Evolutionary conservation across 2,329 filamentous ascomycete genomes (phyloP), one percentile per base, ranked within the genome.

Genomic region (Neofusicoccum sp.): DNA sequence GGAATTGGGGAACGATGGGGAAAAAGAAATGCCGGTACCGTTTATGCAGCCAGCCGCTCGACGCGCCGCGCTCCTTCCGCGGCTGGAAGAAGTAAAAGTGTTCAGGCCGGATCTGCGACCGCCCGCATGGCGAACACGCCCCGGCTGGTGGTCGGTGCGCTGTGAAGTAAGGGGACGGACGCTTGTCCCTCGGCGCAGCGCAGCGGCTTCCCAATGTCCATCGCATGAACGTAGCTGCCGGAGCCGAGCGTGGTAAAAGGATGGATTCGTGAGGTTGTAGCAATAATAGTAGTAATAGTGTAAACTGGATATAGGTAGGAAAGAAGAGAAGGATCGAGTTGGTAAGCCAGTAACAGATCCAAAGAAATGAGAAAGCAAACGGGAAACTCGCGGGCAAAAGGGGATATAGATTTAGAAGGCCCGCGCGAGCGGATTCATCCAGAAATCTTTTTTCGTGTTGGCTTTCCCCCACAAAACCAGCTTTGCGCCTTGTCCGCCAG

Each of bases 391-490:
- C 39, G 39, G 39, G 11, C 16, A 28, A 52, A 28, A 39, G 49
- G 28, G 16, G 45, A 58, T 8, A 31, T 28, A 12, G 37, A 9
- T 16, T 9, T 29, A 58, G 39, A 63, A 72, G 66, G 68, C 71
- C 75, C 74, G 75, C 74, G 75, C 67, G 75, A 76, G 75, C 75
- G 72, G 74, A 71, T 74, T 76, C 73, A 31, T 58, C 54, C 54
- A 58, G 41, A 62, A 33, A 47, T 56, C 61, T 62, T 62, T 56
- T 56, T 56, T 56, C 41, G 49, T 47, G 54, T 58, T 43, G 54
- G 54, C 39, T 58, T 31, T 44, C 45, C 54, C 37, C 54, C 54
- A 45, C 41, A 58, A 33, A 36, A 33, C 16, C 54, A 44, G 54
- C 54, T 43, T 43, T 33, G 22, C 52, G 52, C 52, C 37, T 43